Conservation (phyloP, 805 yeast species). For the Candida sanyiensis region DNA sequence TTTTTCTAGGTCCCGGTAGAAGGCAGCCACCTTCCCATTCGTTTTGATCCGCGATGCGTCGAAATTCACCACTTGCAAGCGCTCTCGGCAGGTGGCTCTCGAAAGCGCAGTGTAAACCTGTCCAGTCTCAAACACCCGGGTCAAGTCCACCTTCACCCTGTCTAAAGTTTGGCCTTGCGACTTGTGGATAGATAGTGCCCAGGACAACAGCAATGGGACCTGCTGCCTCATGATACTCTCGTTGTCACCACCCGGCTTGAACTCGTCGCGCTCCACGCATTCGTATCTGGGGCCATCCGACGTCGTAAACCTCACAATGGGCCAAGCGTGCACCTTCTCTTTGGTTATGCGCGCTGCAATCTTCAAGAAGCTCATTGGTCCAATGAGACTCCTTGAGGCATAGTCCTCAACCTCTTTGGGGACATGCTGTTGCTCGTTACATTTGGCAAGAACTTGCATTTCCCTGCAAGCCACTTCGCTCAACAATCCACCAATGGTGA, state of each 20-base stretch:
- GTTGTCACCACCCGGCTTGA: slow-evolving; percentile 28
- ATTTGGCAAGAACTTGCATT: slow-evolving; percentile 28
- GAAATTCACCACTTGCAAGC: slow-evolving; percentile 62
- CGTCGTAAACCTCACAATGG: slow-evolving; percentile 31
- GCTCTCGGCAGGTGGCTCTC: slow-evolving; percentile 65
- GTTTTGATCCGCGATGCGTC: slow-evolving; percentile 51
- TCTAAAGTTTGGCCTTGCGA: slow-evolving; percentile 81
- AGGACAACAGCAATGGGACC: slow-evolving; percentile 64
- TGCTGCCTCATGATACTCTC: slow-evolving; percentile 42
- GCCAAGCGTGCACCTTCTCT: slow-evolving; percentile 22
- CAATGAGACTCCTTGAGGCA: slow-evolving; percentile 14
- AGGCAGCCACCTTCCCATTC: slow-evolving; percentile 52
- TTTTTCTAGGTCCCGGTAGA: slow-evolving; percentile 44
- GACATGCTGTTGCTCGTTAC: slow-evolving; percentile 23
- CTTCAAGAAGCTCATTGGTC: slow-evolving; percentile 16
- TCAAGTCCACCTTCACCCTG: slow-evolving; percentile 62
- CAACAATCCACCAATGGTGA: slow-evolving; percentile 7
- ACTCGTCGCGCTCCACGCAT: slow-evolving; percentile 35
- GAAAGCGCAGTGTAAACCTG: slow-evolving; percentile 81
- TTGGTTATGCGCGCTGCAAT: slow-evolving; percentile 18
- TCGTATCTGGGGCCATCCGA: slow-evolving; percentile 25
- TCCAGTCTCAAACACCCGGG: slow-evolving; percentile 68
- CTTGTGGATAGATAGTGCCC: slow-evolving; percentile 83
- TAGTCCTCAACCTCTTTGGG: slow-evolving; percentile 27
- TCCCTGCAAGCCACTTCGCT: slow-evolving; percentile 18